Evolutionary conservation across 352 stramenopile species (phyloP), one percentile per base, ranked within the genome.

Genomic region (Phytophthora sansomeana): DNA sequence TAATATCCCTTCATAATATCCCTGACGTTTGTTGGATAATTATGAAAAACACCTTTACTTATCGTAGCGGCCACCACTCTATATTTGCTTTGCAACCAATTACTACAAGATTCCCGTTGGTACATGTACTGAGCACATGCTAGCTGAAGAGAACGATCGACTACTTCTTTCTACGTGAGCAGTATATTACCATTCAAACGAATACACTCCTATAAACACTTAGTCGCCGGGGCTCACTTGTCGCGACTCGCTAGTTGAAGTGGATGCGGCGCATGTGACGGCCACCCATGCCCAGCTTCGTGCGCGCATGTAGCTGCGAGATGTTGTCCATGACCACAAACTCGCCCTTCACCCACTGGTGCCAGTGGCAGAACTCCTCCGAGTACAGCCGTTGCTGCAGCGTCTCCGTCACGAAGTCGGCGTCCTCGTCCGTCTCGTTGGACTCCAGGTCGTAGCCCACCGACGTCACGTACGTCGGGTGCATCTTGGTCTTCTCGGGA

Each of bases 311-410:
- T 16, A 69, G 46, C 29, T 69, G 61, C 8, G 61, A 69, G 30
- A 69, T 41, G 30, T 69, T 69, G 53, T 69, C 53, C 19, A 69
- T 33, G 46, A 69, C 13, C 36, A 69, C 62, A 32, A 69, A 69
- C 54, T 69, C 54, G 54, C 54, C 62, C 47, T 69, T 65, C 21
- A 60, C 53, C 62, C 62, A 69, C 46, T 41, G 62, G 47, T 69
- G 62, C 54, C 54, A 65, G 36, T 65, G n/a, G 1, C 3, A 13
- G 47, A 69, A 59, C 48, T 69, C 54, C 30, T 69, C 47, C 46
- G 62, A 59, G 54, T 65, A 65, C 62, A 69, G 30, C 7, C 53
- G 62, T 14, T 52, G 26, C 30, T 65, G 54, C 62, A 69, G 36
- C 29, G 29, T 58, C 54, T 64, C 62, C 47, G 46, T 55, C 13